phyloP scores from a whole-genome alignment of 2,329 filamentous ascomycete species.

The Penicillium expansum region DNA sequence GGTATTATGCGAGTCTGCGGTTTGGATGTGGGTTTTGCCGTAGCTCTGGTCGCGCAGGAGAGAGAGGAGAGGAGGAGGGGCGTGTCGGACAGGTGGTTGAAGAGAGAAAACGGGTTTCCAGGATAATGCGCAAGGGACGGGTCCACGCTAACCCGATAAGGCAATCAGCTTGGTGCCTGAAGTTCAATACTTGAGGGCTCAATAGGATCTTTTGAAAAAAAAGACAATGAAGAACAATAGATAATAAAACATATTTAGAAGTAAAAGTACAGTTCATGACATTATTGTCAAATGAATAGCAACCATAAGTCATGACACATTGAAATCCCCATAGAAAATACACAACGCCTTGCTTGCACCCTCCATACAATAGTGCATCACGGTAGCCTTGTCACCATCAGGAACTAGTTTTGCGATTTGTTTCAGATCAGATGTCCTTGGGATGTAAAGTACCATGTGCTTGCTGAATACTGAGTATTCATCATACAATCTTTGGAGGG shows the following conservation, averaged over 20 bases:
- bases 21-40: background rate
- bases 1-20: background rate
- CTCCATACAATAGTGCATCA: constrained; percentile 87
- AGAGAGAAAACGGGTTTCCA: constrained; percentile 7
- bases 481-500: constrained; percentile 59
- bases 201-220: background rate
- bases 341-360: constrained; percentile 78
- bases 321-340: constrained; percentile 57
- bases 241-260: background rate
- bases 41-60: background rate
- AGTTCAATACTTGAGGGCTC: background rate
- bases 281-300: background rate
- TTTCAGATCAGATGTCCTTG: constrained; percentile 76
- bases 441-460: constrained; percentile 73
- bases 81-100: background rate
- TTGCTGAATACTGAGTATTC: constrained; percentile 56
- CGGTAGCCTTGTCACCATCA: constrained; percentile 59
- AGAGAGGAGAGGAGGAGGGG: background rate
- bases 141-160: constrained; percentile 26
- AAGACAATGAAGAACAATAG: background rate
- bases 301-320: constrained; percentile 31
- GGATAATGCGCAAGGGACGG: constrained; percentile 8
- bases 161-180: constrained; percentile 21
- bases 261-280: background rate
- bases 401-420: constrained; percentile 64